Conservation (phyloP, 1,139 yeast genomes). For the Pichia sp. region DNA sequence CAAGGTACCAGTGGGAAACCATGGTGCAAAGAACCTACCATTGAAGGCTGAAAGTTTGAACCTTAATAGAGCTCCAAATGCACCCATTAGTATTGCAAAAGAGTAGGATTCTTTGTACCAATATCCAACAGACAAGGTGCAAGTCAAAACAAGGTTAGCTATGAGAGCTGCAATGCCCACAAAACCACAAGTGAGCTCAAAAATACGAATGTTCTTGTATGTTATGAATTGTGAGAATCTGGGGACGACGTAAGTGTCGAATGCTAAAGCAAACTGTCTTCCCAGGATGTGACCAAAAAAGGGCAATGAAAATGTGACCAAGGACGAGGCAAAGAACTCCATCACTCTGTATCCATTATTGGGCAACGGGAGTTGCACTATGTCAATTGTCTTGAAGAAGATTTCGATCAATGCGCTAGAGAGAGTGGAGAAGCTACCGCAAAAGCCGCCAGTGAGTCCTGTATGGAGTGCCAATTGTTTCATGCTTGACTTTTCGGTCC, state of each 20-base stretch:
- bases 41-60: slow-evolving; percentile 49
- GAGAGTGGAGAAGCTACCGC: slow-evolving; percentile 84
- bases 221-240: slow-evolving; percentile 8
- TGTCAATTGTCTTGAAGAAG: slow-evolving; percentile 52
- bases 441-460: slow-evolving; percentile 76
- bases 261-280: slow-evolving; percentile 34
- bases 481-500: slow-evolving; percentile 30
- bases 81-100: slow-evolving; percentile 55
- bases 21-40: slow-evolving; percentile 20
- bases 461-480: slow-evolving; percentile 48
- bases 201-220: slow-evolving; percentile 10
- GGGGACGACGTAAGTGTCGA: slow-evolving; percentile 15
- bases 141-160: slow-evolving; percentile 29
- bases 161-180: slow-evolving; percentile 25
- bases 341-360: slow-evolving; percentile 77
- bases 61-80: slow-evolving; percentile 61
- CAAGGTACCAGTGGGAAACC: slow-evolving; percentile 74
- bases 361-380: slow-evolving; percentile 42
- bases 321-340: slow-evolving; percentile 46
- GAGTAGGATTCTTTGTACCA: slow-evolving; percentile 60
- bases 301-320: slow-evolving; percentile 36
- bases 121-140: slow-evolving; percentile 22
- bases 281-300: slow-evolving; percentile 44
- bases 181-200: slow-evolving; percentile 19
- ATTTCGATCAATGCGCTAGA: slow-evolving; percentile 65